Percentiles rank a stretch among this genome's conserved stretches.
Conservation (phyloP, 345 rosid genomes). For the Populus deltoides region DNA sequence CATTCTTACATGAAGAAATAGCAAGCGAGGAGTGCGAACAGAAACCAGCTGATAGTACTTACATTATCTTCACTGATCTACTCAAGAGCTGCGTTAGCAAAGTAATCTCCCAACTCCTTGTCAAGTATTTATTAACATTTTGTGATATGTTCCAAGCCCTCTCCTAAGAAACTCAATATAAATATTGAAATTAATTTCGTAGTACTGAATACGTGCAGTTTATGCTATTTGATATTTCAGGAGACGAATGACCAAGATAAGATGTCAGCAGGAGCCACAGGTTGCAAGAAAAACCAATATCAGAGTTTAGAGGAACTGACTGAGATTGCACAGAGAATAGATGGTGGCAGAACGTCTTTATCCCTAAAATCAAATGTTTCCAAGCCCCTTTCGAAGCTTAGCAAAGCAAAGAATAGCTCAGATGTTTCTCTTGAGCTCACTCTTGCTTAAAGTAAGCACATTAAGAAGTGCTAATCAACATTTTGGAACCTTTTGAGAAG, state of each 20-base stretch:
- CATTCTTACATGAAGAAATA: slow-evolving; percentile 14
- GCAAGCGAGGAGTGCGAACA: slow-evolving; percentile 16
- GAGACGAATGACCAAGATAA: not conserved
- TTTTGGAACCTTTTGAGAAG: not conserved
- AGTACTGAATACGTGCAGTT: not conserved
- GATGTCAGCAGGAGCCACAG: not conserved
- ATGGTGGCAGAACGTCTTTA: slow-evolving; percentile 14
- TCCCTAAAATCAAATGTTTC: slow-evolving; percentile 10
- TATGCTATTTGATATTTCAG: not conserved
- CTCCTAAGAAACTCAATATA: too few species aligned
- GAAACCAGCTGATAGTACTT: slow-evolving; percentile 29
- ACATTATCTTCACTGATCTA: slow-evolving; percentile 48
- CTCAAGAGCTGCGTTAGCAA: slow-evolving; percentile 32
- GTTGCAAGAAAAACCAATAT: not conserved
- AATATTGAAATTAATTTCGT: not conserved
- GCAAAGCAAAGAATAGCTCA: slow-evolving; percentile 13
- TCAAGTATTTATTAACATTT: not conserved
- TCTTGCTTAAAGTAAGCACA: slow-evolving; percentile 30
- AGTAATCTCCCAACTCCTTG: not conserved
- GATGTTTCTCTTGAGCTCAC: slow-evolving; percentile 43
- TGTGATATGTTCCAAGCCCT: too few species aligned
- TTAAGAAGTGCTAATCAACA: not conserved
- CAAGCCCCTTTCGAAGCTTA: slow-evolving; percentile 14
- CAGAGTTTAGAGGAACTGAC: slow-evolving; percentile 12
- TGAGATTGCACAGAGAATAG: slow-evolving; percentile 3